Percentiles rank a stretch among this genome's conserved stretches.
Conservation (phyloP, 2,329 filamentous ascomycete species). For the Hortaea werneckii region DNA sequence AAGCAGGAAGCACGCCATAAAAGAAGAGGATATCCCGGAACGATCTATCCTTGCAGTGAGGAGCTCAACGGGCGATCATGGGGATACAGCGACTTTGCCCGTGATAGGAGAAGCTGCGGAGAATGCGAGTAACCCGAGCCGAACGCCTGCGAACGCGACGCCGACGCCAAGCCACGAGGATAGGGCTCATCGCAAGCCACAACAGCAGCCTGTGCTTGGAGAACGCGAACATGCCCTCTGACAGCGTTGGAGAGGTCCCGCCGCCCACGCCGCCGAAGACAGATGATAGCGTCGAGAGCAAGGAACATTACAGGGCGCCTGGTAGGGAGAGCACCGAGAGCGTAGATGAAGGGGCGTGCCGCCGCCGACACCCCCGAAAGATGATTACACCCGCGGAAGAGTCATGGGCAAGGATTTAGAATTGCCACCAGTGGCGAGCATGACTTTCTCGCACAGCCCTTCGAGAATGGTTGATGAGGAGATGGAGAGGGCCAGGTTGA, state of each 20-base stretch:
- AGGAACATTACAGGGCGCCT: conserved; percentile 3
- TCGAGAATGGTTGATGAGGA: conserved; percentile 10
- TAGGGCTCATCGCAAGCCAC: conserved; percentile 4
- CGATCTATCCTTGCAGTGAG: conserved; percentile 49
- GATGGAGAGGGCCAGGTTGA: neutral
- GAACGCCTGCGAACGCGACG: conserved; percentile 15
- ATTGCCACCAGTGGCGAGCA: conserved; percentile 13
- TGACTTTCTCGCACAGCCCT: conserved; percentile 14
- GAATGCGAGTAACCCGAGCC: conserved; percentile 46
- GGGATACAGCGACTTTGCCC: conserved; percentile 55
- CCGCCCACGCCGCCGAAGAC: conserved; percentile 24
- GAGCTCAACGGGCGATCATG: conserved; percentile 46
- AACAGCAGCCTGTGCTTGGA: conserved; percentile 7
- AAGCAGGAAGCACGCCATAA: conserved; percentile 38
- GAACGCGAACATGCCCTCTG: conserved; percentile 16
- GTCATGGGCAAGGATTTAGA: conserved; percentile 19
- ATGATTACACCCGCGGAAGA: conserved; percentile 22
- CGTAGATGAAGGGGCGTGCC: conserved; percentile 19
- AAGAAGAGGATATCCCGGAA: conserved; percentile 50
- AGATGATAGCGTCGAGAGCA: conserved; percentile 10
- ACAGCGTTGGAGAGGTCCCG: conserved; percentile 19
- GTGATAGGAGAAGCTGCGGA: conserved; percentile 89
- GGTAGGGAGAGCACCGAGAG: conserved; percentile 10
- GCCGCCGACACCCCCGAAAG: conserved; percentile 36
- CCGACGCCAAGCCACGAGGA: conserved; percentile 16